phyloP scores from a whole-genome alignment of 495 filamentous ascomycete genomes.

The Penicillium arizonense region DNA sequence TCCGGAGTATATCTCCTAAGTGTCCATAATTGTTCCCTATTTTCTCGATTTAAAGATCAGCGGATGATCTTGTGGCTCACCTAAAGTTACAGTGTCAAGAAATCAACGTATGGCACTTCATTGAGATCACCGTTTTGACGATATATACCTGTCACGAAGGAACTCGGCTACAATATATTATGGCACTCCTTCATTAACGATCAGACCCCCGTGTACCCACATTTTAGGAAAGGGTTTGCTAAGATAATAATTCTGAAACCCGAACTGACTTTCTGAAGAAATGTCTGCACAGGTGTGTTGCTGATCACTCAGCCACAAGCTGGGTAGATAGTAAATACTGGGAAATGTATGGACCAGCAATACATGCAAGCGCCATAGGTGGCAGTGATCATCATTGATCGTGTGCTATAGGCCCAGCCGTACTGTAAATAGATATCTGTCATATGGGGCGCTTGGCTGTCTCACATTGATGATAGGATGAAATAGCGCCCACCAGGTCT shows the following conservation, averaged over 20 bases:
- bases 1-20: too few relatives aligned
- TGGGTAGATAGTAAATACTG: background rate
- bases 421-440: slow-evolving; percentile 1
- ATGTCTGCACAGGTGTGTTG: background rate
- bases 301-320: background rate
- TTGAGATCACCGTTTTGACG: too few relatives aligned
- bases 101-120: too few relatives aligned
- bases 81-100: too few relatives aligned
- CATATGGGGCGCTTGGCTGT: slow-evolving; percentile 4
- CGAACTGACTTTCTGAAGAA: background rate
- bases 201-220: background rate
- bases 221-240: background rate
- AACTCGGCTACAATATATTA: too few relatives aligned
- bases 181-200: background rate
- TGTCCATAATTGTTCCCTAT: too few relatives aligned
- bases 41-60: too few relatives aligned
- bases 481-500: background rate
- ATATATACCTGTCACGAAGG: too few relatives aligned
- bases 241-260: slow-evolving; percentile 2
- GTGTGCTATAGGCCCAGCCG: background rate
- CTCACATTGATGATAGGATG: slow-evolving; percentile 9
- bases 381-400: background rate
- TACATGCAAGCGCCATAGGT: background rate
- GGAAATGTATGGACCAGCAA: background rate
- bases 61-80: too few relatives aligned